Evolutionary conservation across 225 moss, liverwort and hornwort genomes (phyloP).

Genomic region (Bryum argenteum): DNA sequence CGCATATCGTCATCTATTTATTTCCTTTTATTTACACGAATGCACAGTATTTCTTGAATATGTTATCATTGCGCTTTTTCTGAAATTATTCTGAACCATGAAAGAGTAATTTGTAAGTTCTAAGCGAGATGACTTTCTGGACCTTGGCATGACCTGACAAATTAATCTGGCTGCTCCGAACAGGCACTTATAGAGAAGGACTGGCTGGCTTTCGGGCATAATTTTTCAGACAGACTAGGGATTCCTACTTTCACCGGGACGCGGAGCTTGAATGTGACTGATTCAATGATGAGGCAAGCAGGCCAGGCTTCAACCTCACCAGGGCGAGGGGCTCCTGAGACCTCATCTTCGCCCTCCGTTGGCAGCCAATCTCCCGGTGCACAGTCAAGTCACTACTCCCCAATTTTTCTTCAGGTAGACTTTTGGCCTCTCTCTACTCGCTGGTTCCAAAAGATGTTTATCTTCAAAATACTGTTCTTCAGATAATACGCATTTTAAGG

Average conservation of each 20-base stretch:
- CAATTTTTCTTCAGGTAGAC: conserved; percentile 87
- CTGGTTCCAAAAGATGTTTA: neutral
- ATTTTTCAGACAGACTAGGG: conserved; percentile 93
- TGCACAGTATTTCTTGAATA: conserved; percentile 5
- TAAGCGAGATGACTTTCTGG: conserved; percentile 12
- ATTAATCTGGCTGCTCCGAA: conserved; percentile 22
- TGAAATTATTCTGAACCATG: conserved; percentile 1
- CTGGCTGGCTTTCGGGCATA: conserved; percentile 94
- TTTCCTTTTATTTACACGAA: neutral
- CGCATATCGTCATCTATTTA: neutral
- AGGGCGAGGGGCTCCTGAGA: conserved; percentile 50
- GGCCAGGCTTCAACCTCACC: conserved; percentile 61
- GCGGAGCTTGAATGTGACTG: conserved; percentile 51
- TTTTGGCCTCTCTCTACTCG: conserved; percentile 4
- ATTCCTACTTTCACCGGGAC: conserved; percentile 78
- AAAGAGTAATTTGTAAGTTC: neutral
- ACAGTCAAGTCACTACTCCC: conserved; percentile 73
- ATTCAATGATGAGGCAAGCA: conserved; percentile 57
- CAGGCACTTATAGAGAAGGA: conserved; percentile 98
- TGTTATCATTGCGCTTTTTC: conserved; percentile 2
- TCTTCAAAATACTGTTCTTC: neutral
- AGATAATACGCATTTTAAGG: neutral
- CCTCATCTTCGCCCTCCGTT: conserved; percentile 51
- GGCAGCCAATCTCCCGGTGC: conserved; percentile 61
- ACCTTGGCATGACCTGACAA: conserved; percentile 19